Evolutionary conservation across 441 rosid genomes (phyloP).

Genomic region (Populus tomentosa): DNA sequence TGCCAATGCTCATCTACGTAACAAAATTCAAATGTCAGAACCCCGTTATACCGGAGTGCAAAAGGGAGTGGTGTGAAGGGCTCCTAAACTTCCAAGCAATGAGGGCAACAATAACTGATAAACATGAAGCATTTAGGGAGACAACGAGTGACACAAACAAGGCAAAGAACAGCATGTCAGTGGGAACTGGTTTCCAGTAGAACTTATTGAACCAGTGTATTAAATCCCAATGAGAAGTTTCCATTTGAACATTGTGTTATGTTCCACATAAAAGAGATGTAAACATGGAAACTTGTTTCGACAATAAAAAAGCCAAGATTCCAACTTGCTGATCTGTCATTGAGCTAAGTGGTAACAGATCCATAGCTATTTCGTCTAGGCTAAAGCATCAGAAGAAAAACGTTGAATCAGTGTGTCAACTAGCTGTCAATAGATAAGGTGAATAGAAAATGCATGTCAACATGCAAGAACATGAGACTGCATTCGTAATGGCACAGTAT

Average conservation of each 20-base stretch:
- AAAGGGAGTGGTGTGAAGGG: neutral
- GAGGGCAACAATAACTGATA: neutral
- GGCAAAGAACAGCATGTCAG: neutral
- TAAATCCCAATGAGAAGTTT: neutral
- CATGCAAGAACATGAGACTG: neutral
- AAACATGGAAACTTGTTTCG: neutral
- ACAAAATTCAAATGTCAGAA: slow-evolving; percentile 7
- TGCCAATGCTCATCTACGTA: slow-evolving; percentile 75
- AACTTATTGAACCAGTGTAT: neutral
- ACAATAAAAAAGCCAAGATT: neutral
- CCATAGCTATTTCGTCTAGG: neutral
- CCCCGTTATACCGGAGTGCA: slow-evolving; percentile 34
- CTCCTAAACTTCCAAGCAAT: neutral
- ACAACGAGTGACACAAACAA: neutral
- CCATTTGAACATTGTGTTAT: neutral
- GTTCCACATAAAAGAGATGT: neutral
- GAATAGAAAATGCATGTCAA: neutral
- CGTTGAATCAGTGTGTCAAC: neutral
- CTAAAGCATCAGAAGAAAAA: neutral
- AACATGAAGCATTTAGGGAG: neutral
- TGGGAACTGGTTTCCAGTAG: neutral
- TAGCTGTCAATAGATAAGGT: too few species aligned
- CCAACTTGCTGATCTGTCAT: neutral
- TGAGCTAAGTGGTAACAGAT: neutral
- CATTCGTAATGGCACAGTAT: too few species aligned